phyloP scores from a whole-genome alignment of 495 filamentous ascomycete species.

The Extremus antarcticus region DNA sequence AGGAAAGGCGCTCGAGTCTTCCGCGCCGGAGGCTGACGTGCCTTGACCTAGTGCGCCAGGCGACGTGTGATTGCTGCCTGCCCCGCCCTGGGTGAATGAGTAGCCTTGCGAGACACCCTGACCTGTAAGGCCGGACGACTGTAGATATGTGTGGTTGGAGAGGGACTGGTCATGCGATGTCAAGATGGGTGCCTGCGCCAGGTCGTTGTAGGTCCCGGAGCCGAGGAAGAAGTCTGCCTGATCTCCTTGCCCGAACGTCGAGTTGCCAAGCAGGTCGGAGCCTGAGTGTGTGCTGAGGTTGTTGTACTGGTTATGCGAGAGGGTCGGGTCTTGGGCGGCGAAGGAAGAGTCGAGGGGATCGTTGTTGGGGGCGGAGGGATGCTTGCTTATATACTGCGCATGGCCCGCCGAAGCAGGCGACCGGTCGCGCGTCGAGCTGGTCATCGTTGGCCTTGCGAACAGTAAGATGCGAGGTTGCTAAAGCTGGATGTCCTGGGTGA shows the following conservation, averaged over 20 bases:
- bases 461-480: too few relatives aligned
- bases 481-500: too few relatives aligned
- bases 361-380: slow-evolving; percentile 29
- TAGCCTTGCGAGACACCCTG: slow-evolving; percentile 7
- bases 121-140: slow-evolving; percentile 7
- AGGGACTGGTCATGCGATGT: slow-evolving; percentile 16
- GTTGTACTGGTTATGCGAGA: slow-evolving; percentile 14
- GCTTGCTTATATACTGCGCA: slow-evolving; percentile 28
- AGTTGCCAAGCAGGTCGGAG: slow-evolving; percentile 10
- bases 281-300: slow-evolving; percentile 1
- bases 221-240: slow-evolving; percentile 9
- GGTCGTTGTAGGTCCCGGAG: background rate
- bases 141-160: slow-evolving; percentile 22
- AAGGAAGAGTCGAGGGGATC: slow-evolving; percentile 18
- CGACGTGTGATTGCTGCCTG: slow-evolving; percentile 26
- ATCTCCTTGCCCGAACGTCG: slow-evolving; percentile 11
- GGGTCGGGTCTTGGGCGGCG: slow-evolving; percentile 1
- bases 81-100: slow-evolving; percentile 20
- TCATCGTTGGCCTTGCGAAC: slow-evolving; percentile 21
- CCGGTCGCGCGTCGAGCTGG: slow-evolving; percentile 22
- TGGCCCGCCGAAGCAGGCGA: slow-evolving; percentile 27
- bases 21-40: slow-evolving; percentile 7
- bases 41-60: slow-evolving; percentile 22
- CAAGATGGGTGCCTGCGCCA: slow-evolving; percentile 15
- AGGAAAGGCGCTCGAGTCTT: slow-evolving; percentile 21